Evolutionary conservation across 306 rosid species (phyloP), one percentile per base, ranked within the genome.

Genomic region (Quercus bicolor): DNA sequence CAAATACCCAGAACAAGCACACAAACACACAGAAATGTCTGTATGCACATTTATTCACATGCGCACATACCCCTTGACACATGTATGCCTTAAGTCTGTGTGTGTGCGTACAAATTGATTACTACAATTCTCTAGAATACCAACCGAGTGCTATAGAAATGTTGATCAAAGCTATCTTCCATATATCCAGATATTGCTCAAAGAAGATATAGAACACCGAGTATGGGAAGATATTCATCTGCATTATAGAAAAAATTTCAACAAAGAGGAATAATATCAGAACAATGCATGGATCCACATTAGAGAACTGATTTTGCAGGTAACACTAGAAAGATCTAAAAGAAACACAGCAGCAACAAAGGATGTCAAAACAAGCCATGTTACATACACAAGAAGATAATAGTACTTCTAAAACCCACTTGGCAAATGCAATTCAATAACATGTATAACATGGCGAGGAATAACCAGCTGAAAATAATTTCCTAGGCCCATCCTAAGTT

Each of bases 121-220:
- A 72, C 10, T 70, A 51, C 68, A 56, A 61, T 48, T 54, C 72
- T 76, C 70, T 20, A 64, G 76, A 76, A 83, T 80, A 87, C 97
- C 69, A 81, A 95, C 98, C 98, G 62, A 95, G 91, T 72, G 98
- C 98, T 81, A 87, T 75, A 56, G 90, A 75, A 73, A 95, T 87
- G 87, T 92, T 90, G 81, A 82, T 82, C 85, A 92, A 72, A 70
- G 98, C 97, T 56, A 83, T 72, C 84, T 84, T 84, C 98, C 98
- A 95, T 79, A 92, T 85, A 73, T 95, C 96, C 79, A 95, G 92
- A 84, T 91, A 95, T 80, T 92, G 98, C 85, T 95, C 98, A 72
- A 95, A 95, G 91, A 95, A 95, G 75, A 95, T 91, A 79, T 95
- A 95, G 88, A 95, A 92, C 74, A 95, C 98, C 0, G 98, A 95